Conservation (phyloP, 73 alveolate genomes). For the Paramecium pentaurelia region DNA sequence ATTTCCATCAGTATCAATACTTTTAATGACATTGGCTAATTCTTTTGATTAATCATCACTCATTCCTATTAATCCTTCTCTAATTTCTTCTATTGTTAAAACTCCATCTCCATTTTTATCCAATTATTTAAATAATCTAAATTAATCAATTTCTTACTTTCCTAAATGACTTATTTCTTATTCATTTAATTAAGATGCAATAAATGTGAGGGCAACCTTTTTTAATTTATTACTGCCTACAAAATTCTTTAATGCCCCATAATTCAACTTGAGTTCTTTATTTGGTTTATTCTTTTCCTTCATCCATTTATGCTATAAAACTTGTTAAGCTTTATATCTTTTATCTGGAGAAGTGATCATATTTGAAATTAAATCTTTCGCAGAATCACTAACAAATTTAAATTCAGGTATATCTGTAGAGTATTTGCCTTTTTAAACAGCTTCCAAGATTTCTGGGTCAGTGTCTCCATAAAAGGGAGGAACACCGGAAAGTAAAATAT, state of each 20-base stretch:
- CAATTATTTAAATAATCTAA: slow-evolving; percentile 54
- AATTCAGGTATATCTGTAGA: slow-evolving; percentile 61
- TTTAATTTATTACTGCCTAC: slow-evolving; percentile 54
- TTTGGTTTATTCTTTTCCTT: slow-evolving; percentile 55
- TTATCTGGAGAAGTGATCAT: slow-evolving; percentile 61
- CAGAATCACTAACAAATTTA: slow-evolving; percentile 56
- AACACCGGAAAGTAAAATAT: slow-evolving; percentile 69
- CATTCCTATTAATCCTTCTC: slow-evolving; percentile 60
- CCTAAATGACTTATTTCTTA: slow-evolving; percentile 62
- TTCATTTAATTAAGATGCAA: slow-evolving; percentile 61
- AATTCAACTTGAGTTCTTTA: slow-evolving; percentile 53
- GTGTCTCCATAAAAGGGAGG: slow-evolving; percentile 77
- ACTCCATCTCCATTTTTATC: slow-evolving; percentile 73
- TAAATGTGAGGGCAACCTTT: slow-evolving; percentile 66
- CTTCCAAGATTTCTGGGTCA: slow-evolving; percentile 67
- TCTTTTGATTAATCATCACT: slow-evolving; percentile 47
- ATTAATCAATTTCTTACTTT: background rate
- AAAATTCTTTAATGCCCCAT: slow-evolving; percentile 41
- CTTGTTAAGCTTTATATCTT: slow-evolving; percentile 66
- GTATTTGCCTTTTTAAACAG: slow-evolving; percentile 61
- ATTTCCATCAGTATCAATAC: slow-evolving; percentile 68
- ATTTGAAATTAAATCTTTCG: slow-evolving; percentile 72
- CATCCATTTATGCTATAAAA: slow-evolving; percentile 66
- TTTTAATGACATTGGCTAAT: slow-evolving; percentile 50
- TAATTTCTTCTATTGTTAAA: slow-evolving; percentile 65